A percentile compares a stretch with the other conserved stretches of the same genome.
Conservation (phyloP, 1,284 basidiomycete species). For the Gomphus sp. region DNA sequence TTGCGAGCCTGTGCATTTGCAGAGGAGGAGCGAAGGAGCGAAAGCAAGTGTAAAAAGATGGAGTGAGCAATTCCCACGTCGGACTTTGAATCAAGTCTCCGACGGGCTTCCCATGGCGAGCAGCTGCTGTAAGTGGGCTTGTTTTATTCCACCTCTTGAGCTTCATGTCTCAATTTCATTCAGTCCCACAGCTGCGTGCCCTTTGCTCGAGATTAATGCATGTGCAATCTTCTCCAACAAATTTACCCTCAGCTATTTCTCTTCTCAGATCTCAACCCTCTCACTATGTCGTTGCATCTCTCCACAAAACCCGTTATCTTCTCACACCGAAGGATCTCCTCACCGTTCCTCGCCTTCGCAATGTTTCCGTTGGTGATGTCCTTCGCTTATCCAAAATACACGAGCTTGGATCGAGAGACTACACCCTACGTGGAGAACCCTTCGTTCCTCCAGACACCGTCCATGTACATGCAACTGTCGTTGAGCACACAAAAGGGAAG, state of each 20-base stretch:
- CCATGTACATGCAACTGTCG: slow-evolving; percentile 76
- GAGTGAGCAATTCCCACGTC: slow-evolving; percentile 11
- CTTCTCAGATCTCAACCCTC: slow-evolving; percentile 72
- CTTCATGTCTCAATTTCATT: not conserved
- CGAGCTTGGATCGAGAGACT: slow-evolving; percentile 92
- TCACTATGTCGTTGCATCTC: slow-evolving; percentile 86
- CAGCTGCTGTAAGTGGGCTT: slow-evolving; percentile 4
- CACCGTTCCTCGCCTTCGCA: slow-evolving; percentile 82
- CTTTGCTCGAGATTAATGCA: not conserved
- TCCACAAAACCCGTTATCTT: slow-evolving; percentile 83
- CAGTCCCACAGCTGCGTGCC: not conserved
- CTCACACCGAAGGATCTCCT: slow-evolving; percentile 85
- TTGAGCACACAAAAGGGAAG: slow-evolving; percentile 92
- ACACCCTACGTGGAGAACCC: slow-evolving; percentile 75
- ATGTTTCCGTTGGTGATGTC: slow-evolving; percentile 77
- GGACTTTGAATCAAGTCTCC: slow-evolving; percentile 8
- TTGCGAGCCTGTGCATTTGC: slow-evolving; percentile 80
- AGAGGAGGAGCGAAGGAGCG: slow-evolving; percentile 24
- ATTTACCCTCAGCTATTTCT: slow-evolving; percentile 41
- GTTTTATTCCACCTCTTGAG: not conserved
- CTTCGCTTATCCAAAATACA: slow-evolving; percentile 81
- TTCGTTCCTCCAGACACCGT: slow-evolving; percentile 52
- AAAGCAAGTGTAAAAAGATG: slow-evolving; percentile 11
- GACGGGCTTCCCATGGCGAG: slow-evolving; percentile 7
- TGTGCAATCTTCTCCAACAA: not conserved